Conservation (phyloP, 768 basidiomycete genomes). For the Tulasnella sp. region DNA sequence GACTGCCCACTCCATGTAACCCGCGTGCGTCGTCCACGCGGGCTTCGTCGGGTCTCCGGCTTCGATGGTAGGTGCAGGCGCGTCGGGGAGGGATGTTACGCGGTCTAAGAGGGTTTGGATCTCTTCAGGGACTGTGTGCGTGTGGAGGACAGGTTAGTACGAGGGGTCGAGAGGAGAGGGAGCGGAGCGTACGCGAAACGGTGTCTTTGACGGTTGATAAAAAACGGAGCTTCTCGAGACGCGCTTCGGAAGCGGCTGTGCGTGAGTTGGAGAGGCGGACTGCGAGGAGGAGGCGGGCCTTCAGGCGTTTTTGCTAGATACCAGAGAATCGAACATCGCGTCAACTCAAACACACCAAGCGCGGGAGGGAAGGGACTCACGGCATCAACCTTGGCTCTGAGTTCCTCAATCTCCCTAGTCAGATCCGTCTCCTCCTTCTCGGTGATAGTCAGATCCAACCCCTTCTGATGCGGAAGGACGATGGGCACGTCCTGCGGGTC, state of each 20-base stretch:
- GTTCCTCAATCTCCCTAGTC: constrained; percentile 53
- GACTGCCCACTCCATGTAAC: constrained; percentile 71
- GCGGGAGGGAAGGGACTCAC: constrained; percentile 34
- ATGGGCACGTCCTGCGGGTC: constrained; percentile 57
- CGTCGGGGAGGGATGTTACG: background rate
- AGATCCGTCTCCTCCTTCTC: constrained; percentile 41
- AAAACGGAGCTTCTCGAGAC: background rate
- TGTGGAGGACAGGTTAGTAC: constrained; percentile 27
- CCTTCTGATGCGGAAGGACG: constrained; percentile 64
- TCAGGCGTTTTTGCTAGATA: constrained; percentile 63
- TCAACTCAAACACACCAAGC: background rate
- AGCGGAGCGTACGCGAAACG: constrained; percentile 33
- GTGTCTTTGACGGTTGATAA: constrained; percentile 33
- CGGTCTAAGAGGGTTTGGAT: constrained; percentile 20
- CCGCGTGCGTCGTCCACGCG: constrained; percentile 65
- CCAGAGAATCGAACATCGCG: constrained; percentile 1
- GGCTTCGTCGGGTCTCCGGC: constrained; percentile 50
- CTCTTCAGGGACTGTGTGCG: constrained; percentile 16
- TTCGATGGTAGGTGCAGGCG: background rate
- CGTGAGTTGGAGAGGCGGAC: constrained; percentile 19
- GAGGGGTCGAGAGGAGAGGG: constrained; percentile 30
- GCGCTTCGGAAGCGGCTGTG: background rate
- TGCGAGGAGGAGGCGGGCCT: constrained; percentile 43
- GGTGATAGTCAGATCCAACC: constrained; percentile 50
- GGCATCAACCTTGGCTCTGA: constrained; percentile 55